phyloP scores from a whole-genome alignment of 2,329 filamentous ascomycete genomes.

The Colletotrichum aenigma region DNA sequence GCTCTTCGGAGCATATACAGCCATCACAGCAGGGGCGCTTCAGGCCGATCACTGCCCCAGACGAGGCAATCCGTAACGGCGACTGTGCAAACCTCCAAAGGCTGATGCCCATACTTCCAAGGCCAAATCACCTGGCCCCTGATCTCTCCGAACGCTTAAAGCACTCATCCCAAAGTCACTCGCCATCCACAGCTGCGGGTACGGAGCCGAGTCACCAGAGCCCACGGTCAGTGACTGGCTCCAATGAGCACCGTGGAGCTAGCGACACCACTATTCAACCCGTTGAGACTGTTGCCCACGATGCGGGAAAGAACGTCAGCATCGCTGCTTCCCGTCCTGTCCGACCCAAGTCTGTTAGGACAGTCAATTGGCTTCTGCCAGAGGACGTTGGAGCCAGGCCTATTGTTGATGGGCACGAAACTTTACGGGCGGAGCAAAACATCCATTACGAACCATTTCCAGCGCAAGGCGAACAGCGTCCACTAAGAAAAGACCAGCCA shows the following conservation, averaged over 20 bases:
- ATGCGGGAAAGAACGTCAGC: neutral
- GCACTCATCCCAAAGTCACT: neutral
- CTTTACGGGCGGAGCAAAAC: neutral
- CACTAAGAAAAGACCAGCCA: neutral
- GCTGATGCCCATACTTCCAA: neutral
- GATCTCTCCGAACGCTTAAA: neutral
- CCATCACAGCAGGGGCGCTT: neutral
- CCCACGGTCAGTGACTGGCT: slow-evolving; percentile 29
- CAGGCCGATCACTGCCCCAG: neutral
- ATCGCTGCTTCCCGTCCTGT: neutral
- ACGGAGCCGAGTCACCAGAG: slow-evolving; percentile 28
- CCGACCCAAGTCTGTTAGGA: neutral
- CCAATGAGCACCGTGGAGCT: slow-evolving; percentile 18
- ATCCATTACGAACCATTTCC: neutral
- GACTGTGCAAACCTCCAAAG: neutral
- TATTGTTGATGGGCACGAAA: neutral
- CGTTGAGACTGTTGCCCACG: slow-evolving; percentile 1
- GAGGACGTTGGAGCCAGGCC: neutral
- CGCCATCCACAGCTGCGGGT: slow-evolving; percentile 12
- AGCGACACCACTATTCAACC: slow-evolving; percentile 30
- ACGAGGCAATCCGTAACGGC: neutral
- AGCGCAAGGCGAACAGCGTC: neutral
- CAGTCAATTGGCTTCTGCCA: slow-evolving; percentile 13
- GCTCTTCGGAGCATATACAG: neutral
- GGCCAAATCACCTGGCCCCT: neutral